Evolutionary conservation across 345 rosid species (phyloP).

Genomic region (Pugionium dolabratum): DNA sequence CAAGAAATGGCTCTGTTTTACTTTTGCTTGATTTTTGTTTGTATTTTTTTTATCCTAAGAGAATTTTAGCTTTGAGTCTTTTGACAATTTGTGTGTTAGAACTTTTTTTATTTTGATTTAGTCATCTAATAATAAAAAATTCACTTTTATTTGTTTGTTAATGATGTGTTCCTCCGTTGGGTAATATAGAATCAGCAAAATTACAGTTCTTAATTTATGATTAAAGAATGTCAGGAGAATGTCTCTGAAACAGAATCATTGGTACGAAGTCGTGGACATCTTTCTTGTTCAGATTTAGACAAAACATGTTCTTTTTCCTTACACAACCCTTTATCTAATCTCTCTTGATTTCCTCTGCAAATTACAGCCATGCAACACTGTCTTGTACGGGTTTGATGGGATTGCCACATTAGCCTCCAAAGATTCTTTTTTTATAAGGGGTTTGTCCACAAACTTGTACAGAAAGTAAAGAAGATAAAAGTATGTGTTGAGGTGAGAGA

Average conservation of each 20-base stretch:
- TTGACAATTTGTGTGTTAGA: constrained; percentile 23
- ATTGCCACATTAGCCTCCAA: constrained; percentile 58
- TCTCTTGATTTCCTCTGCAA: constrained; percentile 10
- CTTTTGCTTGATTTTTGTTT: constrained; percentile 28
- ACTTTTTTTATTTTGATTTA: not conserved
- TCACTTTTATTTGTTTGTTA: constrained; percentile 2
- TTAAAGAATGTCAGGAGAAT: not conserved
- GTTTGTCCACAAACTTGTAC: constrained; percentile 55
- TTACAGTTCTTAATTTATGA: not conserved
- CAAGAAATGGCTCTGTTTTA: constrained; percentile 49
- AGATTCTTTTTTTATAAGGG: constrained; percentile 46
- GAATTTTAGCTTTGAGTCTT: constrained; percentile 16
- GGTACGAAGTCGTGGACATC: constrained; percentile 1
- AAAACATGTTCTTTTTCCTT: constrained; percentile 8
- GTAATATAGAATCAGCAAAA: not conserved
- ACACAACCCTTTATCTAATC: not conserved
- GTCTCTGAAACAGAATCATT: not conserved
- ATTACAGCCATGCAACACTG: not conserved
- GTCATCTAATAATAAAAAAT: not conserved
- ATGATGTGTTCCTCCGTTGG: not conserved
- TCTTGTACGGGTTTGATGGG: constrained; percentile 29
- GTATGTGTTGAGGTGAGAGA: constrained; percentile 24
- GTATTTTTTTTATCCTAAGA: not conserved
- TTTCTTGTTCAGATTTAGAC: constrained; percentile 5
- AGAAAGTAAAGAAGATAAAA: constrained; percentile 57